Evolutionary conservation across 1,284 basidiomycete genomes (phyloP).

Genomic region (Ganoderma sinense): DNA sequence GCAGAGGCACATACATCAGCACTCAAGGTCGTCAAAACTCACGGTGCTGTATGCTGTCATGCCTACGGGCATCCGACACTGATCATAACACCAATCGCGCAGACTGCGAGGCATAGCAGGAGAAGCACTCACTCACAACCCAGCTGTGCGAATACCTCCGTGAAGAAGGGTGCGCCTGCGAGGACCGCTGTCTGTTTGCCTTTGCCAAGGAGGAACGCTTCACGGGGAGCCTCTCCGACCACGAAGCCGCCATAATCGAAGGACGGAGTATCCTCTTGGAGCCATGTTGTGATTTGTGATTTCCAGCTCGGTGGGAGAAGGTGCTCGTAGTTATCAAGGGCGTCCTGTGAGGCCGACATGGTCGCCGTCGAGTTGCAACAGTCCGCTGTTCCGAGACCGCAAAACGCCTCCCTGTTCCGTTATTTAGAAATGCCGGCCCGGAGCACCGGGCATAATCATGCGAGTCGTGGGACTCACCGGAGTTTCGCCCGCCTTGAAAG

Average conservation of each 20-base stretch:
- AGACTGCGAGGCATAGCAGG: background rate
- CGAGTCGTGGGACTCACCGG: background rate
- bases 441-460: background rate
- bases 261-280: slow-evolving; percentile 93
- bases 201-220: slow-evolving; percentile 93
- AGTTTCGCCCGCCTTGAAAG: background rate
- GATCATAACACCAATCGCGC: background rate
- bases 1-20: slow-evolving; percentile 7
- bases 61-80: background rate
- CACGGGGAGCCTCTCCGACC: slow-evolving; percentile 89
- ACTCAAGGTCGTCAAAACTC: background rate
- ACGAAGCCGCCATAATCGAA: slow-evolving; percentile 99
- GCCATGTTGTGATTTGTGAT: slow-evolving; percentile 82
- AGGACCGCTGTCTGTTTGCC: slow-evolving; percentile 80
- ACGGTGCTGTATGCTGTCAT: background rate
- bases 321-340: slow-evolving; percentile 62
- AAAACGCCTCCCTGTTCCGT: background rate
- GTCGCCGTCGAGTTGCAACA: background rate
- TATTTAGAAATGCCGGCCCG: background rate
- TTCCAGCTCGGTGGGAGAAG: slow-evolving; percentile 94
- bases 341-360: slow-evolving; percentile 28
- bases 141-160: slow-evolving; percentile 91
- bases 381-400: background rate
- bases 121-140: slow-evolving; percentile 81
- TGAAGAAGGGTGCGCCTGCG: slow-evolving; percentile 96